Base-by-base conservation (phyloP, 352 stramenopile species). In the Phytophthora sojae region DNA sequence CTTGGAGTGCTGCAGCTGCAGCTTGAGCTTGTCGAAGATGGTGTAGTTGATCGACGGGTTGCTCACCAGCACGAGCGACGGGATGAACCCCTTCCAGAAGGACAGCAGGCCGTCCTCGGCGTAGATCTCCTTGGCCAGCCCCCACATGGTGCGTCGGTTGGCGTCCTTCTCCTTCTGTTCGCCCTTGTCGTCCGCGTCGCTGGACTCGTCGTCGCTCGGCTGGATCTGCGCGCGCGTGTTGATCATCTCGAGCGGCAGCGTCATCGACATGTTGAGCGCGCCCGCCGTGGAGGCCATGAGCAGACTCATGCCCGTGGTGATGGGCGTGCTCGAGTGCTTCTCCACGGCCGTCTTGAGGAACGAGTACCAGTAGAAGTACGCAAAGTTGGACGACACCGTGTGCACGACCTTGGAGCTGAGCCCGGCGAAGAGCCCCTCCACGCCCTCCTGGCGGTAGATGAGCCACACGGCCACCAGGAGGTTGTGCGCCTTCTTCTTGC, bases 1-100 rank as follows among this genome's bases (percentile, higher is more conserved):
- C 67, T 87, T 90, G 45, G 66, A 79, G 47, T 77, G 62, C 59
- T 88, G 85, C 61, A 92, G 54, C 29, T 81, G 72, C 47, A 92
- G 69, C 71, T 97, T 97, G 35, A 97, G 77, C 58, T 85, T 85
- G 74, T 97, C 89, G 52, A 96, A 97, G 51, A 94, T 81, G 17
- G 90, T 96, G 67, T 93, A 97, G 76, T 96, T 96, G 73, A 97
- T 97, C 32, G 89, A 92, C 29, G 90, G 90, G 71, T 97, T 97
- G 73, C 78, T 93, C 21, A 94, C 90, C 54, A 97, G 83, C 64
- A 97, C 83, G 29, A 97, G 74, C n/a, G 89, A 95, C 54, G 90
- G 89, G 21, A 96, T 71, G 60, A 92, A 94, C n/a, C 90, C 90
- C 45, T 95, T 93, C 90, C 90, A 97, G 69, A 97, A 95, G 12